Base-by-base conservation (phyloP, 352 stramenopile species). In the Phytopythium chamaehyphon region DNA sequence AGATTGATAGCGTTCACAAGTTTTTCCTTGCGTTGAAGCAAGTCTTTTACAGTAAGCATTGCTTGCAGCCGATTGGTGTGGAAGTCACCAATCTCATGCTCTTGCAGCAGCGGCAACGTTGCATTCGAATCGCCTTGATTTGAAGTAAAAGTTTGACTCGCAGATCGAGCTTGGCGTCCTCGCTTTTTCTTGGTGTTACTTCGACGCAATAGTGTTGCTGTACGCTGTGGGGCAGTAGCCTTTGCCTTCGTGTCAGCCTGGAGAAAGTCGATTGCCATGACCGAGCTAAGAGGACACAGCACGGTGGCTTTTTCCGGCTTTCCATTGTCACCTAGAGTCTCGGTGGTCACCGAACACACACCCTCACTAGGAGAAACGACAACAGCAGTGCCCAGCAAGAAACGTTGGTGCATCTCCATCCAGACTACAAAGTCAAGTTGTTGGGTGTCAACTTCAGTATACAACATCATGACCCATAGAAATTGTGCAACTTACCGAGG, bases 11-110 rank as follows among this genome's bases (percentile, higher is more conserved):
- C 64, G 15, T 49, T 47, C 16, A 93, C 45, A 18, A 93, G 68
- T 22, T 73, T 62, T 51, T 91, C 80, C 50, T 93, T 93, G 18
- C 80, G 76, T n/a, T 86, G 65, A 15, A 93, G 59, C 33, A 93
- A 37, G 45, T 68, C 70, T 36, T 73, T 76, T n/a, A 90, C 79
- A 4, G 64, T 48, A 0, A 81, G 47, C 10, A 88, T 60, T 11
- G 62, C 64, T 12, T 54, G 56, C 2, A 86, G 54, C 28, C 76
- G 81, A 33, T 73, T 64, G 38, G 75, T 46, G 8, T 54, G 75
- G 12, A 61, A 62, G 21, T 60, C 55, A n/a, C 54, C 43, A 11
- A 26, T 40, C 12, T 44, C 38, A 8, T 23, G 49, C 21, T n/a
- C 28, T 10, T 21, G 44, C 24, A 26, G 2, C 48, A 47, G 47